Evolutionary conservation across 106 monocot genomes (phyloP).

Genomic region (Alisma plantagoaquatica): DNA sequence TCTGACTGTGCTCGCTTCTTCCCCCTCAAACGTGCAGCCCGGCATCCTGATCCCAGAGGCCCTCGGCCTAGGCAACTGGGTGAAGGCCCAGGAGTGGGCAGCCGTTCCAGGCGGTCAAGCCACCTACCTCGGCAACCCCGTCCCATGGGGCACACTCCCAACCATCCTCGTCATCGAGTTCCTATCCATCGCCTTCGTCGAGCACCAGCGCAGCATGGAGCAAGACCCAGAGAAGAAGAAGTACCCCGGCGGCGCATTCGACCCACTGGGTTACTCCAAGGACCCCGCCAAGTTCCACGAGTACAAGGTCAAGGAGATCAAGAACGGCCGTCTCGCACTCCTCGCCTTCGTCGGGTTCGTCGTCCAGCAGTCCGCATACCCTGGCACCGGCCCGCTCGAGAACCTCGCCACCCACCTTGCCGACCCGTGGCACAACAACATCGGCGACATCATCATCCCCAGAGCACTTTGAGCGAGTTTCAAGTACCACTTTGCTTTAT

Average conservation of each 20-base stretch:
- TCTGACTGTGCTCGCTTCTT: too few species aligned
- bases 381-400: slow-evolving; percentile 93
- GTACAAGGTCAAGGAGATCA: slow-evolving; percentile 94
- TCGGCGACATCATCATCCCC: slow-evolving; percentile 85
- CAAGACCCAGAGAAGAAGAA: slow-evolving; percentile 96
- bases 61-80: slow-evolving; percentile 90
- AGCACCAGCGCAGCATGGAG: slow-evolving; percentile 99
- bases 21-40: too few species aligned
- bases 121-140: slow-evolving; percentile 87
- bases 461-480: slow-evolving; percentile 41
- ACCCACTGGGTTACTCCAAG: slow-evolving; percentile 91
- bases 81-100: slow-evolving; percentile 95
- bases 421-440: slow-evolving; percentile 99
- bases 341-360: slow-evolving; percentile 91
- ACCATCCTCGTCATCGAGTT: slow-evolving; percentile 85
- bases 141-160: slow-evolving; percentile 89
- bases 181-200: slow-evolving; percentile 75
- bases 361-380: slow-evolving; percentile 90
- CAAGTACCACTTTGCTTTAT: too few species aligned
- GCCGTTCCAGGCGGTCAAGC: slow-evolving; percentile 79
- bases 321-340: slow-evolving; percentile 85
- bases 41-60: slow-evolving; percentile 87
- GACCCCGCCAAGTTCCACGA: slow-evolving; percentile 78
- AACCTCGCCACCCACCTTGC: slow-evolving; percentile 85
- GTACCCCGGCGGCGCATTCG: slow-evolving; percentile 93